Evolutionary conservation across 192 early-diverging fungal species (phyloP), one percentile per base, ranked within the genome.

Genomic region (Coemansia sp.): DNA sequence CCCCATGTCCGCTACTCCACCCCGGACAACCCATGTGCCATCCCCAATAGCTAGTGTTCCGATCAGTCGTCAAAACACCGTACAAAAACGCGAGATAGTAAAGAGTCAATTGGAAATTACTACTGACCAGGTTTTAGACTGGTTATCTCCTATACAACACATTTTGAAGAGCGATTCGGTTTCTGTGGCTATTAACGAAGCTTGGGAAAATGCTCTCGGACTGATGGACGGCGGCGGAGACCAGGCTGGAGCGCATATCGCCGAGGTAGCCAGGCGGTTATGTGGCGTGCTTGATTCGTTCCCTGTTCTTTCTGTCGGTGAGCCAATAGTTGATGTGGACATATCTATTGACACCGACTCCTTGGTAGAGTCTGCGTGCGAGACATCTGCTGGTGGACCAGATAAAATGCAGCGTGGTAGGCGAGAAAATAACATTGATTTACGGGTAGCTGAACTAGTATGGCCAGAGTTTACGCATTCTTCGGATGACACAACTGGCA

Each of bases 151-250:
- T 17, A 17, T 23, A 35, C 4, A 58, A 6, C 16, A 11, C 5
- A 23, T 1, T 2, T 6, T 17, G 8, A 58, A 58, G 26, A 32
- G 16, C 7, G 55, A 58, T n/a, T 32, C 55, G 2, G 55, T n/a
- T 14, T 11, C 52, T 1, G 4, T 35, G 55, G 5, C 55, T 58
- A 58, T 70, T 58, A 10, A 19, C 10, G 53, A 33, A 9, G 75
- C 75, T 11, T 82, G 80, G 80, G 67, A 66, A 37, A 67, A 32
- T 7, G 80, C 75, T 11, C 68, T 52, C 28, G 75, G 75, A 0
- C 44, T 82, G 37, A 65, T 82, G 71, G 79, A 74, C 49, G 79
- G 79, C 4, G 46, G 46, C 0, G 46, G 43, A 50, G 19, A 63
- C 19, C 42, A 39, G 73, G 33, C 33, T 52, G 52, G 33, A 2